These are phyloP conservation scores for Calonectria henricotiae DNA, from an alignment of 2,329 filamentous ascomycete species.

Conservation along the genomic window DNA sequence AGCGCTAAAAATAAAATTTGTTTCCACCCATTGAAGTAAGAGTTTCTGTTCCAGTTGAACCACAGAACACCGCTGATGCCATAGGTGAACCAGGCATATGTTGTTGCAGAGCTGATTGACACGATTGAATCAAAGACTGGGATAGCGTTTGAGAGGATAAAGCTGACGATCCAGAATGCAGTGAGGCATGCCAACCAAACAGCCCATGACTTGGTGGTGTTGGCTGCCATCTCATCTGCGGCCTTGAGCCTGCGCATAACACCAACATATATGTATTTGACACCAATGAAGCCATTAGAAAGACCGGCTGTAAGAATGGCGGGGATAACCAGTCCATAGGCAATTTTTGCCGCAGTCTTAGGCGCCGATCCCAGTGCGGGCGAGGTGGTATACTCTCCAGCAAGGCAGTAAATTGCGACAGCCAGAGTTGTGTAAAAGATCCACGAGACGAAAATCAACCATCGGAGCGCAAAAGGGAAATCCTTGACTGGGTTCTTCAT, in stretches of 20 bases:
- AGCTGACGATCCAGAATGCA: constrained; percentile 45
- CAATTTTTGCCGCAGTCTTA: constrained; percentile 41
- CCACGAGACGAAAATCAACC: constrained; percentile 38
- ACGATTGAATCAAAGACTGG: constrained; percentile 49
- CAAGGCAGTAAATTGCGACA: constrained; percentile 43
- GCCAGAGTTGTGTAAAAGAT: constrained; percentile 42
- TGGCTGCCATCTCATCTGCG: constrained; percentile 40
- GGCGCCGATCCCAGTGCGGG: constrained; percentile 47
- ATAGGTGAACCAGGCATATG: constrained; percentile 48
- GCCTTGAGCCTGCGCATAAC: constrained; percentile 44
- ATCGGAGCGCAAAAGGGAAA: constrained; percentile 40
- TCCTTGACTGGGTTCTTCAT: constrained; percentile 46
- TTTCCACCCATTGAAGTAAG: constrained; percentile 37
- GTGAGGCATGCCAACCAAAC: constrained; percentile 44
- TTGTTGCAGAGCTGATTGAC: constrained; percentile 43
- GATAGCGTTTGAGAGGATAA: constrained; percentile 48
- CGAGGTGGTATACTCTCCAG: constrained; percentile 42
- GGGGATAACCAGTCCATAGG: constrained; percentile 46
- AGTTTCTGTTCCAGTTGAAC: constrained; percentile 40
- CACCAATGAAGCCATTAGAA: constrained; percentile 44
- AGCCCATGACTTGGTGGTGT: constrained; percentile 45
- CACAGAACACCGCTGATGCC: constrained; percentile 44
- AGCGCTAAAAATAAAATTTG: constrained; percentile 40
- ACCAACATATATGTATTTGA: constrained; percentile 46
- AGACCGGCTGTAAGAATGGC: constrained; percentile 44